Conservation (phyloP, 768 basidiomycete genomes). For the Lentinula raphanica region DNA sequence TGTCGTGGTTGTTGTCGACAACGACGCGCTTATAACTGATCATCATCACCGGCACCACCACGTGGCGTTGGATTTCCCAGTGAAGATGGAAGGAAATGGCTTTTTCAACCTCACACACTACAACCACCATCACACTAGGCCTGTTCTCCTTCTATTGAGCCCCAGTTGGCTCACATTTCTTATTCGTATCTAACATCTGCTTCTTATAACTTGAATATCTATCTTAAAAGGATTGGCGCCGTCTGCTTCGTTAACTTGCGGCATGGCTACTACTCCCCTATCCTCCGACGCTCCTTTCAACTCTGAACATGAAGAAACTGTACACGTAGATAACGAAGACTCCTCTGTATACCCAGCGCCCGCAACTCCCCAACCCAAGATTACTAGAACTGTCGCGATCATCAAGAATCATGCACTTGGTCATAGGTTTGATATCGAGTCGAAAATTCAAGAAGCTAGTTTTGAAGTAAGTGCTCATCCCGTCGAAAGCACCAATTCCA, state of each 20-base stretch:
- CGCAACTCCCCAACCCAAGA: conserved; percentile 12
- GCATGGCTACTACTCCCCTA: conserved; percentile 16
- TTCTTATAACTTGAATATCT: neutral
- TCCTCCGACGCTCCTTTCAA: conserved; percentile 20
- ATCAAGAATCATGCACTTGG: conserved; percentile 76
- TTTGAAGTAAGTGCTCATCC: conserved; percentile 62
- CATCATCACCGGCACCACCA: neutral
- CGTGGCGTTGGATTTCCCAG: neutral
- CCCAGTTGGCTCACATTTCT: neutral
- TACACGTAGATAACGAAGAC: conserved; percentile 5
- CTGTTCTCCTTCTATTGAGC: neutral
- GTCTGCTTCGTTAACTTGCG: neutral
- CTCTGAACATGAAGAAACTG: conserved; percentile 1
- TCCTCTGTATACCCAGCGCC: conserved; percentile 7
- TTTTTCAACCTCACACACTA: neutral
- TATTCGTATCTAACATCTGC: neutral
- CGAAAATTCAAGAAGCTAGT: conserved; percentile 69
- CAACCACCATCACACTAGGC: neutral
- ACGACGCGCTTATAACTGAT: neutral
- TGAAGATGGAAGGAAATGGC: neutral
- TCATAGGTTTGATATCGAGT: conserved; percentile 77
- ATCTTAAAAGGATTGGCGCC: neutral
- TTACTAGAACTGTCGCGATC: conserved; percentile 73
- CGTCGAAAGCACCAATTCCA: too few species aligned
- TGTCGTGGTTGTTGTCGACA: too few species aligned